phyloP scores from a whole-genome alignment of 2,329 filamentous ascomycete species.

The Hirsutella minnesotensis region DNA sequence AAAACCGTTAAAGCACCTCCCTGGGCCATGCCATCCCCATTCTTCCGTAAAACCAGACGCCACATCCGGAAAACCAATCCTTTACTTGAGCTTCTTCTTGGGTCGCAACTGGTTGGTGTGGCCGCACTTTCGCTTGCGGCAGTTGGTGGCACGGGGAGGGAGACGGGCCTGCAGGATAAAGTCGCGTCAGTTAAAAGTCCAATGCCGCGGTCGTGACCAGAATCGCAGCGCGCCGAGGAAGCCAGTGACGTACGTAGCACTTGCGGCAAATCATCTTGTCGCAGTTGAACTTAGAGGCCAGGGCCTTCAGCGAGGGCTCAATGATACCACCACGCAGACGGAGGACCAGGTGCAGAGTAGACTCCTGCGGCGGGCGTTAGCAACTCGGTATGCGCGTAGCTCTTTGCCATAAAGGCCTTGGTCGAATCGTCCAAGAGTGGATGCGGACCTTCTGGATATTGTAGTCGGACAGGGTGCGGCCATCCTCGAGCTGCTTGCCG shows the following conservation, averaged over 20 bases:
- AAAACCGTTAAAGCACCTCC: constrained; percentile 23
- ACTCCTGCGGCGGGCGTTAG: constrained; percentile 54
- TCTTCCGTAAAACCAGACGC: constrained; percentile 33
- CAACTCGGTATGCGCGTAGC: neutral
- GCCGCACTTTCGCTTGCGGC: constrained; percentile 99
- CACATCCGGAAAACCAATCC: constrained; percentile 28
- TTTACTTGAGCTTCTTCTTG: constrained; percentile 98
- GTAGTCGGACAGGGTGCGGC: constrained; percentile 92
- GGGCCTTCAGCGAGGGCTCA: constrained; percentile 95
- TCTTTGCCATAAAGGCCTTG: neutral
- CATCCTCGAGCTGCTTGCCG: constrained; percentile 98
- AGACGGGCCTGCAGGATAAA: constrained; percentile 54
- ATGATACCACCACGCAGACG: constrained; percentile 99
- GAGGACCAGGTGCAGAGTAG: constrained; percentile 94
- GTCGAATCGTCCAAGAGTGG: neutral
- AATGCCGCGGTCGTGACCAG: too few species aligned
- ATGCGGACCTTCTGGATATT: constrained; percentile 97
- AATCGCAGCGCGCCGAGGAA: too few species aligned
- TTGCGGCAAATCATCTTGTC: constrained; percentile 99
- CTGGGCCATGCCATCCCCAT: constrained; percentile 22
- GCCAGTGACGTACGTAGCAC: constrained; percentile 95
- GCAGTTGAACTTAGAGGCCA: constrained; percentile 99
- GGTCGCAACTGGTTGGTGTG: constrained; percentile 99
- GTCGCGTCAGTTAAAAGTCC: constrained; percentile 6
- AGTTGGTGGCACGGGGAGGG: constrained; percentile 98